A percentile compares a stretch with the other conserved stretches of the same genome.
These are phyloP conservation scores for Piper betle DNA, from an alignment of 164 flowering plant species.

Conservation along the genomic window DNA sequence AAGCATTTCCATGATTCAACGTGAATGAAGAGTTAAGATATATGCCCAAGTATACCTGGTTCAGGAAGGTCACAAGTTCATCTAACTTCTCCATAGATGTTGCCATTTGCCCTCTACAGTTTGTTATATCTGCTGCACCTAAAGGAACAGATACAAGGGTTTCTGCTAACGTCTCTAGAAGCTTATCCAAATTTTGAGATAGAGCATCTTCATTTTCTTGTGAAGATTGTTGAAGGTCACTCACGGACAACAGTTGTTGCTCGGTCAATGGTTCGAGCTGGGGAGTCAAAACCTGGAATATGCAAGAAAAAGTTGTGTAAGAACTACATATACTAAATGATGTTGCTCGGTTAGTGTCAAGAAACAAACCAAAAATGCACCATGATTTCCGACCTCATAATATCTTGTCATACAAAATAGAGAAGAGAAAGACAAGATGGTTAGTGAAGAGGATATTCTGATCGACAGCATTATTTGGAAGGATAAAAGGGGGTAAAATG, in stretches of 20 bases:
- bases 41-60: conserved; percentile 35
- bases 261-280: conserved; percentile 69
- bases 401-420: too few species aligned
- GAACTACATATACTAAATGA: conserved; percentile 22
- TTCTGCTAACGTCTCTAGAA: conserved; percentile 51
- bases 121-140: conserved; percentile 19
- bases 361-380: not conserved
- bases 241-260: conserved; percentile 37
- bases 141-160: conserved; percentile 19
- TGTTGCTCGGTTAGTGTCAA: conserved; percentile 6
- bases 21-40: too few species aligned
- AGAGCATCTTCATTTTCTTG: conserved; percentile 95
- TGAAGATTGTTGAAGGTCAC: conserved; percentile 58
- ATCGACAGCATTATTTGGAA: conserved; percentile 3
- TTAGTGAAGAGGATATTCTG: too few species aligned
- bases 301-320: conserved; percentile 25
- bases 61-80: conserved; percentile 55
- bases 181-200: conserved; percentile 85
- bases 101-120: conserved; percentile 41
- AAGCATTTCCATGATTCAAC: too few species aligned
- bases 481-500: conserved; percentile 1
- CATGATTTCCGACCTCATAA: not conserved
- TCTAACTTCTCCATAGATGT: conserved; percentile 64
- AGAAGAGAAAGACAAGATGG: too few species aligned
- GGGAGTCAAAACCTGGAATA: conserved; percentile 50